A percentile compares a stretch with the other conserved stretches of the same genome.
Conservation (phyloP, 2,329 filamentous ascomycete species). For the Verticillium tricorpus region DNA sequence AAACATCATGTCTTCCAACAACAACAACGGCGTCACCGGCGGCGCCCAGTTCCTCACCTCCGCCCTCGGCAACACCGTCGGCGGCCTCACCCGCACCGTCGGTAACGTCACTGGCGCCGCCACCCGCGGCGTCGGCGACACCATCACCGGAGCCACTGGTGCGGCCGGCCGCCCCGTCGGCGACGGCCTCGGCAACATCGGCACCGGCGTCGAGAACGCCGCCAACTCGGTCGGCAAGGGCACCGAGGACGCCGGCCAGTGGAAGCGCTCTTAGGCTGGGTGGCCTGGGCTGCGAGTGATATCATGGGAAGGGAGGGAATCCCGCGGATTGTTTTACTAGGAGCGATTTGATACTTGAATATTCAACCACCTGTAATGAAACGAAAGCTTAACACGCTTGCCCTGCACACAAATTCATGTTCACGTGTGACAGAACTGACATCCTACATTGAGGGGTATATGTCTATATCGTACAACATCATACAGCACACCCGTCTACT, state of each 20-base stretch:
- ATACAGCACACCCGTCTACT: background rate
- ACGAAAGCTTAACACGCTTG: too few relatives aligned
- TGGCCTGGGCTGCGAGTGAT: background rate
- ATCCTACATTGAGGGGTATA: background rate
- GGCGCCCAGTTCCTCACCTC: slow-evolving; percentile 33
- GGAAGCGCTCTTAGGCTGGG: slow-evolving; percentile 33
- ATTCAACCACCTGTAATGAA: too few relatives aligned
- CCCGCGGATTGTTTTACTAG: slow-evolving; percentile 4
- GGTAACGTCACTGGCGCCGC: slow-evolving; percentile 44
- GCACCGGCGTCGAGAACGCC: slow-evolving; percentile 49
- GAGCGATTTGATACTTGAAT: slow-evolving; percentile 1
- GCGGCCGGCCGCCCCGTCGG: slow-evolving; percentile 50
- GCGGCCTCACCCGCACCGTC: slow-evolving; percentile 33
- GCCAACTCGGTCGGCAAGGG: slow-evolving; percentile 45
- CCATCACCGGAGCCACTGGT: slow-evolving; percentile 48
- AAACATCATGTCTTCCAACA: slow-evolving; percentile 2
- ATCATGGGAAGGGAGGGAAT: background rate
- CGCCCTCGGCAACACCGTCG: slow-evolving; percentile 34
- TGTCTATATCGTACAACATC: background rate
- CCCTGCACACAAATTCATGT: too few relatives aligned
- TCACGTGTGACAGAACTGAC: too few relatives aligned
- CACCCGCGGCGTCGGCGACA: slow-evolving; percentile 52
- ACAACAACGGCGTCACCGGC: slow-evolving; percentile 22
- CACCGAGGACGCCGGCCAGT: slow-evolving; percentile 54
- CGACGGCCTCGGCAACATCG: slow-evolving; percentile 48